Evolutionary conservation across 805 yeast genomes (phyloP).

Genomic region (Suhomyces pyralidae): DNA sequence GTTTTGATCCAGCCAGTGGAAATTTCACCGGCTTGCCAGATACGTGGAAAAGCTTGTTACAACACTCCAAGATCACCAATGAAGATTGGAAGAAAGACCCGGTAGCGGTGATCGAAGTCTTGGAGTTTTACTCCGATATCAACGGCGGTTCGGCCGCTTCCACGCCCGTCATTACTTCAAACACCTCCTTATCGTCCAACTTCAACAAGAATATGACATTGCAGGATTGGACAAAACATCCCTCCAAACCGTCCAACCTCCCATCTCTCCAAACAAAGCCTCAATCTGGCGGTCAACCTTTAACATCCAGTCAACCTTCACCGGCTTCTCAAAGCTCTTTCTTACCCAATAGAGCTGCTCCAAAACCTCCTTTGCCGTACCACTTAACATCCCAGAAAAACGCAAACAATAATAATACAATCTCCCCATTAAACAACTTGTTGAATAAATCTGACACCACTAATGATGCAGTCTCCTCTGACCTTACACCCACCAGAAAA

Average conservation of each 20-base stretch:
- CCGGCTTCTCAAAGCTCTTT: slow-evolving; percentile 14
- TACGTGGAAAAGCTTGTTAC: slow-evolving; percentile 53
- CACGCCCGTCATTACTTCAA: slow-evolving; percentile 29
- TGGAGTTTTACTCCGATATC: slow-evolving; percentile 52
- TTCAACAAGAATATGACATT: slow-evolving; percentile 22
- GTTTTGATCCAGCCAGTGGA: slow-evolving; percentile 75
- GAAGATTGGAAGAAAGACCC: slow-evolving; percentile 65
- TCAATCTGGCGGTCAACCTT: too few species aligned
- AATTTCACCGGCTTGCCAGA: slow-evolving; percentile 56
- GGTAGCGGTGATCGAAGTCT: slow-evolving; percentile 59
- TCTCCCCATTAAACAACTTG: slow-evolving; percentile 35
- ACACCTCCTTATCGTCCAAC: slow-evolving; percentile 8
- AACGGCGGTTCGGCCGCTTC: slow-evolving; percentile 37
- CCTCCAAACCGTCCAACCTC: slow-evolving; percentile 7
- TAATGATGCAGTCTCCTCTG: slow-evolving; percentile 2
- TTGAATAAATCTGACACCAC: slow-evolving; percentile 20
- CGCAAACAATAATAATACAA: background rate
- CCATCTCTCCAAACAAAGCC: background rate
- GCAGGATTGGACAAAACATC: slow-evolving; percentile 45
- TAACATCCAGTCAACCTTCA: slow-evolving; percentile 1
- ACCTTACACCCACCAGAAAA: slow-evolving; percentile 47
- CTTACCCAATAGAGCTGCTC: slow-evolving; percentile 40
- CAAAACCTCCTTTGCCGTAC: slow-evolving; percentile 44
- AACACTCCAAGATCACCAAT: slow-evolving; percentile 57
- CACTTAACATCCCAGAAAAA: slow-evolving; percentile 25